Conservation (phyloP, 2,329 filamentous ascomycete genomes). For the Hymenoscyphus infarciens region DNA sequence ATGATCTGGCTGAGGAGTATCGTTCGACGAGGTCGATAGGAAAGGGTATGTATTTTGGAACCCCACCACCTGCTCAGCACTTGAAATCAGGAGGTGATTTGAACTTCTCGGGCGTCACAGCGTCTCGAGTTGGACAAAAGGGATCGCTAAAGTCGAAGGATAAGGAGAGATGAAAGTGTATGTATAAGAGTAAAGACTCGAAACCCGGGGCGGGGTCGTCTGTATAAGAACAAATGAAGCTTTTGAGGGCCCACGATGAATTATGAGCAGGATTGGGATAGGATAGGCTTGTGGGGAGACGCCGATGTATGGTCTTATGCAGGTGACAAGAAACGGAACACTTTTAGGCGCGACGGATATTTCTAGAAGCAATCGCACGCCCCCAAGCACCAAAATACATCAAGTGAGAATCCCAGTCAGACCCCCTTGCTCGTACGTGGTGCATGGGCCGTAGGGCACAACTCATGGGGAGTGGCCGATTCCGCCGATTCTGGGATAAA, state of each 20-base stretch:
- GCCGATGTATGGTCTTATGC: constrained; percentile 25
- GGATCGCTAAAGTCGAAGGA: neutral
- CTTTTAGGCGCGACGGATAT: constrained; percentile 28
- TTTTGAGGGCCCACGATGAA: constrained; percentile 20
- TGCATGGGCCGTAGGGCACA: neutral
- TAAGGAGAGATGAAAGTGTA: constrained; percentile 11
- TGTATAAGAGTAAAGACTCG: constrained; percentile 10
- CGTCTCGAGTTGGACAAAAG: constrained; percentile 1
- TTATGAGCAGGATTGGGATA: constrained; percentile 6
- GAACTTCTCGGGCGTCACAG: neutral
- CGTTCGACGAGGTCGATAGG: neutral
- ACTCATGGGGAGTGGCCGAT: neutral
- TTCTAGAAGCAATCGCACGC: constrained; percentile 24
- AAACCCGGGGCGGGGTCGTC: neutral
- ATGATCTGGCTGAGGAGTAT: neutral
- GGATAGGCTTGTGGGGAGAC: constrained; percentile 17
- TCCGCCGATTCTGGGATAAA: neutral
- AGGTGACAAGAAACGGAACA: constrained; percentile 29
- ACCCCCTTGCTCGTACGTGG: neutral
- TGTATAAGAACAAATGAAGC: constrained; percentile 25
- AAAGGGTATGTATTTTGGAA: constrained; percentile 6
- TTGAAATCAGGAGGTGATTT: constrained; percentile 12
- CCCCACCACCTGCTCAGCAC: constrained; percentile 11
- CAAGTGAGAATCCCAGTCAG: no score
- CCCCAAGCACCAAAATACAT: constrained; percentile 3